Conservation (phyloP, 495 filamentous ascomycete species). For the Talaromyces thailandensis region DNA sequence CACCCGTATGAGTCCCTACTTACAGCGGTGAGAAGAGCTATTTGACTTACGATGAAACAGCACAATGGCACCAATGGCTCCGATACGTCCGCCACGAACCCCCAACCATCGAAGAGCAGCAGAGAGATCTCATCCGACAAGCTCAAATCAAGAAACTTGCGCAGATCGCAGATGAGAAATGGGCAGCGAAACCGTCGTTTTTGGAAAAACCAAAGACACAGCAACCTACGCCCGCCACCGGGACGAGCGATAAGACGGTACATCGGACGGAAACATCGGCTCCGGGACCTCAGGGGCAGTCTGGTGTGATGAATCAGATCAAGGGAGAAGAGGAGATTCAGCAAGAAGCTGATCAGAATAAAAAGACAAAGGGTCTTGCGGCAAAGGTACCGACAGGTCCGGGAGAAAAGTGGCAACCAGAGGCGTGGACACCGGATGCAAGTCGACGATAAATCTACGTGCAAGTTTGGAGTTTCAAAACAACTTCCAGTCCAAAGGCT, state of each 20-base stretch:
- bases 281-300: conserved; percentile 11
- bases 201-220: conserved; percentile 47
- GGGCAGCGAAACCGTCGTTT: conserved; percentile 66
- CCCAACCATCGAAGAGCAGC: conserved; percentile 69
- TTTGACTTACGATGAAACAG: conserved; percentile 24
- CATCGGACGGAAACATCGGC: conserved; percentile 13
- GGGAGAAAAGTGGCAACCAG: conserved; percentile 69
- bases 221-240: conserved; percentile 30
- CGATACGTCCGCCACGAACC: conserved; percentile 65
- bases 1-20: conserved; percentile 30
- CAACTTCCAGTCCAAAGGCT: background rate
- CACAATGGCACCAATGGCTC: conserved; percentile 96
- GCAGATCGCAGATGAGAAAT: conserved; percentile 71
- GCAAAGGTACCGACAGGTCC: conserved; percentile 42
- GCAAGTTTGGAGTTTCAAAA: background rate
- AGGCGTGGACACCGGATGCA: conserved; percentile 54
- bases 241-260: conserved; percentile 22
- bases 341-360: conserved; percentile 14
- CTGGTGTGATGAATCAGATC: conserved; percentile 19
- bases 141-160: conserved; percentile 64
- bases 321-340: conserved; percentile 6
- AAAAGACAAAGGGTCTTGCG: conserved; percentile 52
- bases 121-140: conserved; percentile 57
- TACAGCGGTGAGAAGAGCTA: background rate
- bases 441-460: conserved; percentile 14